A percentile compares a stretch with the other conserved stretches of the same genome.
Evolutionary conservation across 2,329 filamentous ascomycete genomes (phyloP).

Genomic region (Penicillium palitans): DNA sequence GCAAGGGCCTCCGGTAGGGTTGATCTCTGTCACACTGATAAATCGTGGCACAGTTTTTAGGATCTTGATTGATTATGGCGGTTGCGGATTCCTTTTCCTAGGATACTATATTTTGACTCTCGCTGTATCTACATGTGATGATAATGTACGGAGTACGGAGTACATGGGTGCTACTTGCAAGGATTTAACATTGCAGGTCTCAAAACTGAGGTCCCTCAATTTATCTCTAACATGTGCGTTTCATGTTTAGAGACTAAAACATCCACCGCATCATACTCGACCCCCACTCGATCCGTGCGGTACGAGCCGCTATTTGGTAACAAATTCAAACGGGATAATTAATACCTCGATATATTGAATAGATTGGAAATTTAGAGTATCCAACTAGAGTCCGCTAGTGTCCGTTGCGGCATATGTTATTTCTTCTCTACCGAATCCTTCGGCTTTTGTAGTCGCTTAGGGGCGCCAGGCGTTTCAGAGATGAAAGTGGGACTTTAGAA

Average conservation of each 20-base stretch:
- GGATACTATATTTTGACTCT: background rate
- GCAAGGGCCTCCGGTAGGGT: conserved; percentile 1
- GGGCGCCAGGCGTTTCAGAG: no score
- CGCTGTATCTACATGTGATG: background rate
- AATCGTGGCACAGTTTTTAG: background rate
- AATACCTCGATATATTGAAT: no score
- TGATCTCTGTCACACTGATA: background rate
- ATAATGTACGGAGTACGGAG: no score
- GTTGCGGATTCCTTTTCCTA: background rate
- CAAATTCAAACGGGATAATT: no score
- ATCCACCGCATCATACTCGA: conserved; percentile 2
- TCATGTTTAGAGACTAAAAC: conserved; percentile 1
- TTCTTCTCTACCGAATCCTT: no score
- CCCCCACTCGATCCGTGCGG: background rate
- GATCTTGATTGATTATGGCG: background rate
- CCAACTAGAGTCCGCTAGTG: no score
- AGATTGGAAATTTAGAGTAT: no score
- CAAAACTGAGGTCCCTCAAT: background rate
- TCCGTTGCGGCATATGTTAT: no score
- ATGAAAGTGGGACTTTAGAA: no score
- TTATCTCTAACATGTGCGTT: conserved; percentile 6
- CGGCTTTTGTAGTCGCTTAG: no score
- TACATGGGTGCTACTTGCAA: background rate
- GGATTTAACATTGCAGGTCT: background rate
- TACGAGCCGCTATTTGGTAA: no score